A percentile compares a stretch with the other conserved stretches of the same genome.
Evolutionary conservation across 2,329 filamentous ascomycete genomes (phyloP).

Genomic region (Aureobasidium sp.): DNA sequence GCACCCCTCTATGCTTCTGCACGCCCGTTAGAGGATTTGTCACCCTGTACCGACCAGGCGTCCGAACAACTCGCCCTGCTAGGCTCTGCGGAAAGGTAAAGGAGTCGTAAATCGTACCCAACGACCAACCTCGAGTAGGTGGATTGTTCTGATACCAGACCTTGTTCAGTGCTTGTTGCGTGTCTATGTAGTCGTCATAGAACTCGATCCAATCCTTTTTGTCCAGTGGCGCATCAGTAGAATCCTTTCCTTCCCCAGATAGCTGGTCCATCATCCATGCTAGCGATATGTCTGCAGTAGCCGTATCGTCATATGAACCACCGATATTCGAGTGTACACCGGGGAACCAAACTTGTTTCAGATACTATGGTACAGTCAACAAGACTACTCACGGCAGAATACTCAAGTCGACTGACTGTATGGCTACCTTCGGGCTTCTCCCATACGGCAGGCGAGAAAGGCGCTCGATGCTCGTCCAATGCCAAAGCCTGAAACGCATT

Average conservation of each 20-base stretch:
- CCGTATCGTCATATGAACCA: slow-evolving; percentile 33
- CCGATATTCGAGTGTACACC: slow-evolving; percentile 47
- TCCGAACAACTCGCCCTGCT: slow-evolving; percentile 22
- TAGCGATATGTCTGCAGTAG: slow-evolving; percentile 31
- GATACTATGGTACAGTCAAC: slow-evolving; percentile 19
- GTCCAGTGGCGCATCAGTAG: neutral
- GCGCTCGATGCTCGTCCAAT: slow-evolving; percentile 44
- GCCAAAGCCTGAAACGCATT: slow-evolving; percentile 50
- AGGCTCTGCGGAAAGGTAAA: slow-evolving; percentile 28
- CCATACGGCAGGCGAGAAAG: slow-evolving; percentile 48
- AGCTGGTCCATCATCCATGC: slow-evolving; percentile 37
- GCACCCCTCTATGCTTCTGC: neutral
- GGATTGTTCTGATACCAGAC: slow-evolving; percentile 20
- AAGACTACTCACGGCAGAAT: neutral
- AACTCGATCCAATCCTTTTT: slow-evolving; percentile 28
- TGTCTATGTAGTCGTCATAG: slow-evolving; percentile 25
- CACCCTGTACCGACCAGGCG: slow-evolving; percentile 25
- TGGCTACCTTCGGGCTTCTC: slow-evolving; percentile 21
- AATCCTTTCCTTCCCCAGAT: slow-evolving; percentile 21
- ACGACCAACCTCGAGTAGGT: slow-evolving; percentile 22
- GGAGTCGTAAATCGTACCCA: slow-evolving; percentile 28
- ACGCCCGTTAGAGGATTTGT: slow-evolving; percentile 24
- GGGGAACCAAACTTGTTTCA: slow-evolving; percentile 50
- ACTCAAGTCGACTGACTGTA: slow-evolving; percentile 16
- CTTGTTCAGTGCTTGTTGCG: slow-evolving; percentile 16